Evolutionary conservation across 2,329 filamentous ascomycete genomes (phyloP), one percentile per base, ranked within the genome.

Genomic region (Talaromyces islandicus): DNA sequence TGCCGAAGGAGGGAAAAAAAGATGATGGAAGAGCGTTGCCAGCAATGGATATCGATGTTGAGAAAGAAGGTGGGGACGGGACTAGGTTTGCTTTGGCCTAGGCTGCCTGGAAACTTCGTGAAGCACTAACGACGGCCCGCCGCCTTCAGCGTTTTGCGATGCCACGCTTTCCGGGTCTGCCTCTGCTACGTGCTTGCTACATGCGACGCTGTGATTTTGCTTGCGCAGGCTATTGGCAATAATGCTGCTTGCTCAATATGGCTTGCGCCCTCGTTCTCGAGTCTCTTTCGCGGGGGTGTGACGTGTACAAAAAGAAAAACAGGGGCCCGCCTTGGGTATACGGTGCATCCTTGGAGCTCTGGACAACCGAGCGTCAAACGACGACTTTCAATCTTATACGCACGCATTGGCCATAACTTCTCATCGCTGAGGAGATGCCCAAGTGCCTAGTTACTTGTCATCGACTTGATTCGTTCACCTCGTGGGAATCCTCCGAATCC

Each of bases 1-100:
- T 21, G 43, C 43, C 43, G 54, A 50, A n/a, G 46, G 51, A 56
- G 43, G 43, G 38, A 54, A 52, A 73, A 48, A 58, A 43, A 41
- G 24, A 29, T 29, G 53, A 35, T 35, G 53, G 35, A 55, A 30
- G 29, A 35, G 59, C 48, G 52, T 38, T 32, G 53, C 41, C 35
- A 46, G 46, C 50, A 27, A 59, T 19, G 57, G 52, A 62, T 48
- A 21, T 52, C 25, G 14, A 29, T 52, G 48, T 52, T 52, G 48
- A 52, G 48, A 50, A 46, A 46, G 43, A 29, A 52, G 48, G 48
- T 52, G 48, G 48, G 48, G 48, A 52, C 48, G 17, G 24, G 21
- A 11, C 48, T 52, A 52, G 48, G 48, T 52, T 52, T 52, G 48
- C 48, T 52, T 38, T 29, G 14, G 48, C 10, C 48, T 52, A 52